Percentiles rank a stretch among this genome's conserved stretches.
Evolutionary conservation across 1,284 basidiomycete species (phyloP).

Genomic region (Tremellales sp.): DNA sequence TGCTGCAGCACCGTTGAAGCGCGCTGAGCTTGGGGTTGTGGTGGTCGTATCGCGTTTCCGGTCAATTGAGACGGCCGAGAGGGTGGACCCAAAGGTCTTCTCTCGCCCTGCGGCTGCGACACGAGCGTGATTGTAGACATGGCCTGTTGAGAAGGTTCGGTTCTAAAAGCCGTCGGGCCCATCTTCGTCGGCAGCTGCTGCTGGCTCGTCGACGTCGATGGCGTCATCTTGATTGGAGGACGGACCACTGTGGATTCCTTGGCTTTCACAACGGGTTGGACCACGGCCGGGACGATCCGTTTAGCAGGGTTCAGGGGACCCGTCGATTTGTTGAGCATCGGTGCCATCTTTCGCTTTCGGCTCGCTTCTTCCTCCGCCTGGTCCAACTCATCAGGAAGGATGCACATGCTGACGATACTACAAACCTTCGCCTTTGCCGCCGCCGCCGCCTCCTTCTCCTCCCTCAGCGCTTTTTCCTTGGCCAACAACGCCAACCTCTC

Average conservation of each 20-base stretch:
- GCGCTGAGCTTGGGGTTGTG: constrained; percentile 46
- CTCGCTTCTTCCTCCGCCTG: constrained; percentile 35
- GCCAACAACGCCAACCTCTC: constrained; percentile 22
- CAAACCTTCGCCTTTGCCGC: constrained; percentile 31
- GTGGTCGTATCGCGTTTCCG: constrained; percentile 19
- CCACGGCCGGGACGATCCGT: constrained; percentile 10
- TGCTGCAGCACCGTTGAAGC: constrained; percentile 43
- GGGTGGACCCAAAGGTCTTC: constrained; percentile 36
- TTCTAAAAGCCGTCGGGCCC: constrained; percentile 27
- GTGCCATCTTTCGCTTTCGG: constrained; percentile 48
- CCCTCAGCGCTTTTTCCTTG: constrained; percentile 37
- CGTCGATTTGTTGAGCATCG: constrained; percentile 7
- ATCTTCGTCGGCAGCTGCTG: constrained; percentile 13
- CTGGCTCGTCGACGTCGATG: neutral
- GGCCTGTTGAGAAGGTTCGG: constrained; percentile 8
- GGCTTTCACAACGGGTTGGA: constrained; percentile 12
- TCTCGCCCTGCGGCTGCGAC: constrained; percentile 5
- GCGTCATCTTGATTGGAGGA: constrained; percentile 9
- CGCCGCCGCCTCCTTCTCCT: constrained; percentile 27
- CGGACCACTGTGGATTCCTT: constrained; percentile 15
- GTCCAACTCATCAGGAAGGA: neutral
- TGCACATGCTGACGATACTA: too few relatives aligned
- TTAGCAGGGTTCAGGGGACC: constrained; percentile 14
- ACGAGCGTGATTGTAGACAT: constrained; percentile 9
- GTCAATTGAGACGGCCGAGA: constrained; percentile 26